Percentiles rank a stretch among this genome's conserved stretches.
Evolutionary conservation across 129 eudicot genomes (phyloP).

Genomic region (Artemisia tridentata): DNA sequence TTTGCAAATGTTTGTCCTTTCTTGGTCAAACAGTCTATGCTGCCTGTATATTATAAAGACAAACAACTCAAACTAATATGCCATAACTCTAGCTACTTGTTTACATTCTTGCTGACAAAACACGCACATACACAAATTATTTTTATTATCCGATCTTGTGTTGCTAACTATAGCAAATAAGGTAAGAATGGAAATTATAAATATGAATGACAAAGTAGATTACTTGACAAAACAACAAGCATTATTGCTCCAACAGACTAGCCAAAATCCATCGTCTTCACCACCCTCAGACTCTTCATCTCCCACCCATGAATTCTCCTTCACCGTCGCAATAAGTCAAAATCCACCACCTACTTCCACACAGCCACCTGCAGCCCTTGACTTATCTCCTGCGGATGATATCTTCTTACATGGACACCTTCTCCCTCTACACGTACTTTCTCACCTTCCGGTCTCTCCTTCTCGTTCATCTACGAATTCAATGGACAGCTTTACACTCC

Average conservation of each 20-base stretch:
- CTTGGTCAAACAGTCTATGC: too few species aligned
- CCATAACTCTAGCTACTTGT: conserved; percentile 25
- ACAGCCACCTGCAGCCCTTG: conserved; percentile 48
- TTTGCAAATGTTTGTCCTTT: conserved; percentile 7
- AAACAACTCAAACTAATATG: conserved; percentile 19
- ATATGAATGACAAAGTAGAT: conserved; percentile 20
- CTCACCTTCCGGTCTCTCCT: conserved; percentile 58
- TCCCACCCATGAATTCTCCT: conserved; percentile 94
- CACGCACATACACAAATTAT: not conserved
- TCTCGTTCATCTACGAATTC: conserved; percentile 84
- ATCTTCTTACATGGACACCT: conserved; percentile 92
- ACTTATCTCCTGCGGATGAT: conserved; percentile 88
- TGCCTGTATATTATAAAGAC: conserved; percentile 20
- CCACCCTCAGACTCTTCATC: conserved; percentile 56
- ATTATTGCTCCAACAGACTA: conserved; percentile 17
- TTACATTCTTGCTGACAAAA: conserved; percentile 19
- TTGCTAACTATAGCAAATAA: conserved; percentile 14
- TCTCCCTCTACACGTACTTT: conserved; percentile 81
- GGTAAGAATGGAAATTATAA: conserved; percentile 9
- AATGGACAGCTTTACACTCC: conserved; percentile 71
- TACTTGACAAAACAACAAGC: conserved; percentile 22
- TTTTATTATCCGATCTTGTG: conserved; percentile 15
- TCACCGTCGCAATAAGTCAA: conserved; percentile 64
- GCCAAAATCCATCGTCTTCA: conserved; percentile 27
- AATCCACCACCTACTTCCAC: conserved; percentile 24